Base-by-base conservation (phyloP, 1,284 basidiomycete genomes). In the Retiboletus fuscus region DNA sequence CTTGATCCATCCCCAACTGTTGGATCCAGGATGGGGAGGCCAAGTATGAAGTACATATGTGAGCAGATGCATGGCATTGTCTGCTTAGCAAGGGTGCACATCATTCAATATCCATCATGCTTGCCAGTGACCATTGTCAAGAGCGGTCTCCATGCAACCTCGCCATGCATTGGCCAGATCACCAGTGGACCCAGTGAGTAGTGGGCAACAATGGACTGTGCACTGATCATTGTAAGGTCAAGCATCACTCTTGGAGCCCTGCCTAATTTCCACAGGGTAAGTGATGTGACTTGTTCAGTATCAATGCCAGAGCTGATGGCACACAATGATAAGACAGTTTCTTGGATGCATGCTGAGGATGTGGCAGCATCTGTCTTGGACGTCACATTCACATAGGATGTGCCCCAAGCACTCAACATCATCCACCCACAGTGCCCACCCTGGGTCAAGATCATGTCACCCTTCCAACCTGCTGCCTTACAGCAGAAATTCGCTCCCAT, bases 111-210 rank as follows among this genome's bases (percentile, higher is more conserved):
- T 18, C 20, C 24, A 6, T 71, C 11, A 15, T 20, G 30, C 16
- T 49, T n/a, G n/a, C n/a, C n/a, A n/a, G n/a, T 73, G 81, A 71
- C 83, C 15, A 73, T 85, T 39, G 65, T 61, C 3, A 60, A 72
- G 57, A 74, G 78, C 26, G 76, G 80, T 30, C 62, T 83, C 3
- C 71, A 55, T 1, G 72, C 74, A 5, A 79, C 78, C 0, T 77
- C 78, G 12, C 65, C 84, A 28, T 73, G 82, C 16, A 76, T 82
- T 26, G 83, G 82, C 4, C 82, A 84, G 67, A 78, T 84, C 18
- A 69, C 76, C 0, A 82, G 83, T 0, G 75, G 77, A 10, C 60
- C 65, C 5, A 75, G 74, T 18, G 80, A 82, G 18, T 75, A 75
- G 8, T 84, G 83, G 83, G 69, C 78, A 6, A 75, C 70, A 20